Base-by-base conservation (phyloP, 805 yeast genomes). In the Ogataea trehaloabstinens region DNA sequence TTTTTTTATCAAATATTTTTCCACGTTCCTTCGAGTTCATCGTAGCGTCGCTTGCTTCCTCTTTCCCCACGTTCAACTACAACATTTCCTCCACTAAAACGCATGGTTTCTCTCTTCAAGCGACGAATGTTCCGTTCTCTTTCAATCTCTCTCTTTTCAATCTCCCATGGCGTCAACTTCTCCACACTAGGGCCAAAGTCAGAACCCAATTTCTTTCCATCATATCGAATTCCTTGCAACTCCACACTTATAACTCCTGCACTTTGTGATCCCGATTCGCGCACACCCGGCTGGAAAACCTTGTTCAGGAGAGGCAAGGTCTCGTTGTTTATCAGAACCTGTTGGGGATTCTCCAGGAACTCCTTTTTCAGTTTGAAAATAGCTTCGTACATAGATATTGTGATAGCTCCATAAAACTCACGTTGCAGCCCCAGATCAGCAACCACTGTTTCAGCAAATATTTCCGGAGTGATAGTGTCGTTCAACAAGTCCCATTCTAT, bases 61-160 rank as follows among this genome's bases (percentile, higher is more conserved):
- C 49, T 33, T 18, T 42, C 50, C 16, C 40, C 31, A 22, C 50
- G 28, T 10, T 35, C 46, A 8, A 22, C 17, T 19, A 42, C 34
- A 21, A 38, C 42, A 28, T 75, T 74, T 41, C 76, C 38, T 20
- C 53, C 82, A 36, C 78, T 82, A 35, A 84, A 76, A 43, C 88
- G 70, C 68, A 86, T 80, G 7, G 89, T 81, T 59, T 93, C 98
- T 64, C 99, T 79, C 70, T 95, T 91, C 57, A 90, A 71, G 57
- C 99, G 79, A 63, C 99, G 78, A 45, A 88, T 73, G 58, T 85
- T 89, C 61, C 98, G 76, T 52, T 90, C 96, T 55, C 95, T 80
- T 64, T 93, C 99, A 51, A 89, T 88, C 59, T 93, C 98, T 49
- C 98, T 76, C 64, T 84, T 83, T 58, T 91, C 97, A 41, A 93